Percentiles rank a stretch among this genome's conserved stretches.
Conservation (phyloP, 2,329 filamentous ascomycete genomes). For the Ascocoryne sarcoides region DNA sequence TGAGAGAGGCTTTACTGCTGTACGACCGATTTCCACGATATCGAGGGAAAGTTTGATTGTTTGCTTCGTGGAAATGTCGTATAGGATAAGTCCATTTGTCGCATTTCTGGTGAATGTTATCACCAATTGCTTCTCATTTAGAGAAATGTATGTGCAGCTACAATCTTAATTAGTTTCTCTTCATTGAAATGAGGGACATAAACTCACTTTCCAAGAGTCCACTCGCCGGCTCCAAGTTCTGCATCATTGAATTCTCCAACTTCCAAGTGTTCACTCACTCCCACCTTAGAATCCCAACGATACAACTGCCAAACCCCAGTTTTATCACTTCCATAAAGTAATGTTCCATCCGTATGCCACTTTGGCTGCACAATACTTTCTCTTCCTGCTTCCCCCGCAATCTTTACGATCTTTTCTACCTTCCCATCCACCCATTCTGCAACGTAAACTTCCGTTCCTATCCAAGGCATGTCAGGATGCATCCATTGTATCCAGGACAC, state of each 20-base stretch:
- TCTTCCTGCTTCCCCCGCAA: conserved; percentile 34
- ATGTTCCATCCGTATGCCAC: conserved; percentile 40
- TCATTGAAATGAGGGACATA: too few species aligned
- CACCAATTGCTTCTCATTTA: conserved; percentile 31
- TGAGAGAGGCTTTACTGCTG: conserved; percentile 29
- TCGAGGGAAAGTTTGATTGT: conserved; percentile 29
- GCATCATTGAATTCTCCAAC: conserved; percentile 34
- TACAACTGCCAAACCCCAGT: conserved; percentile 41
- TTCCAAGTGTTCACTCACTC: conserved; percentile 25
- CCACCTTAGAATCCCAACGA: conserved; percentile 26
- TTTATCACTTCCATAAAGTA: conserved; percentile 41
- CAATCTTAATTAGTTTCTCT: too few species aligned
- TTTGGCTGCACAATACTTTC: conserved; percentile 41
- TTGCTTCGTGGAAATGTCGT: conserved; percentile 30
- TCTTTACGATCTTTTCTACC: conserved; percentile 26
- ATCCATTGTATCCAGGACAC: conserved; percentile 47
- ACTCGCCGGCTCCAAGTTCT: conserved; percentile 30
- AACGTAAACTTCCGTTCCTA: conserved; percentile 35
- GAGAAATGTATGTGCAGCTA: conserved; percentile 34
- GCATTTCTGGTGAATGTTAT: conserved; percentile 29
- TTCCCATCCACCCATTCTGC: conserved; percentile 34
- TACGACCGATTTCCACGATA: conserved; percentile 31
- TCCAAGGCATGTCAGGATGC: conserved; percentile 45
- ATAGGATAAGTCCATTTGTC: conserved; percentile 29
- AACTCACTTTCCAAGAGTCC: too few species aligned